Evolutionary conservation across 805 yeast species (phyloP).

Genomic region (Wickerhamiella sorbophila): DNA sequence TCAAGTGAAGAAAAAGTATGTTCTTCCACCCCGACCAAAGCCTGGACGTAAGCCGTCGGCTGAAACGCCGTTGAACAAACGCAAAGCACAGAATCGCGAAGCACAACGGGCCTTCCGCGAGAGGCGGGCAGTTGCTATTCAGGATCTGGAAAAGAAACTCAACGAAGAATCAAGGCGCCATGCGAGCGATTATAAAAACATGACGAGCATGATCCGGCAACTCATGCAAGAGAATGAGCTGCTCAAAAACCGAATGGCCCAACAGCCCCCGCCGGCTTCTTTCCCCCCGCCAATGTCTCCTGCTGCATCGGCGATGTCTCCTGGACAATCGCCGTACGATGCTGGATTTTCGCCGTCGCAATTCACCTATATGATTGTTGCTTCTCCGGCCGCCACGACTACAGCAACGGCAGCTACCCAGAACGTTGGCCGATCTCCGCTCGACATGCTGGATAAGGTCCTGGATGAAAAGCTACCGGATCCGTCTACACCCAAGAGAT

Average conservation of each 20-base stretch:
- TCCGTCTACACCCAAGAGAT: constrained; percentile 6
- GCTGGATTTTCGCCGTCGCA: constrained; percentile 3
- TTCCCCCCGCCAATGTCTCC: constrained; percentile 24
- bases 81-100: constrained; percentile 50
- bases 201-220: constrained; percentile 54
- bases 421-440: constrained; percentile 3
- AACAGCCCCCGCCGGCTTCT: background rate
- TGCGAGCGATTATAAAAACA: constrained; percentile 61
- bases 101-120: constrained; percentile 74
- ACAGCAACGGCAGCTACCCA: background rate
- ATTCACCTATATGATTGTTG: constrained; percentile 1
- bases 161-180: constrained; percentile 69
- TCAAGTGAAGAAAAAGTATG: constrained; percentile 64
- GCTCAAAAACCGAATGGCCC: constrained; percentile 5
- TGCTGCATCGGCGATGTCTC: constrained; percentile 1
- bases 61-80: constrained; percentile 60
- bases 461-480: constrained; percentile 26
- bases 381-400: constrained; percentile 2
- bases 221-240: constrained; percentile 51
- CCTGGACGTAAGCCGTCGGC: constrained; percentile 44
- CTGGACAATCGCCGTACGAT: background rate
- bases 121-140: constrained; percentile 49
- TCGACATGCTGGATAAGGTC: constrained; percentile 21
- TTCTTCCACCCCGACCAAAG: constrained; percentile 71
- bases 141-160: constrained; percentile 70